Conservation (phyloP, 176 grass and related monocot species). For the Zoysia pacifica region DNA sequence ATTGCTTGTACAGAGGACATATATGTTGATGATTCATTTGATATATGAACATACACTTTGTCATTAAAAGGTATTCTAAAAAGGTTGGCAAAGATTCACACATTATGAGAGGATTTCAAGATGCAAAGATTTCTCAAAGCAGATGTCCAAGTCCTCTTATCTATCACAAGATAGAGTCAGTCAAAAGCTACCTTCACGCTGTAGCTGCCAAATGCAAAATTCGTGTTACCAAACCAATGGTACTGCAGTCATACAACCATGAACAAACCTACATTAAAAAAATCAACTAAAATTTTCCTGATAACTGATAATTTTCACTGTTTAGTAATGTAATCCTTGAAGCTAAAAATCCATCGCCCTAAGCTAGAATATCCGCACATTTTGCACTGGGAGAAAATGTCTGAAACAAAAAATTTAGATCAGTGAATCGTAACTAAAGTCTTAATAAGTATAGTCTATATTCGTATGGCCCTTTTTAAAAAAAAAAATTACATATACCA, state of each 20-base stretch:
- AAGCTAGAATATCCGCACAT: not conserved
- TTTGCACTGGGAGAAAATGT: not conserved
- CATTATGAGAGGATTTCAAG: not conserved
- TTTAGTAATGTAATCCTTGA: not conserved
- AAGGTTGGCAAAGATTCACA: conserved; percentile 15
- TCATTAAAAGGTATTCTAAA: not conserved
- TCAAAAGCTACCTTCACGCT: conserved; percentile 14
- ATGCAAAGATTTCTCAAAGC: conserved; percentile 8
- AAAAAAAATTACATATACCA: not conserved
- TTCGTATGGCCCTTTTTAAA: not conserved
- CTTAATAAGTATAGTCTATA: not conserved
- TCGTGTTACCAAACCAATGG: not conserved
- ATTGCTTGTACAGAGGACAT: not conserved
- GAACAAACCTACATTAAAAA: not conserved
- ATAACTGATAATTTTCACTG: not conserved
- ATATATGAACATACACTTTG: not conserved
- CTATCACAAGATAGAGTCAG: not conserved
- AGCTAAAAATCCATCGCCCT: not conserved
- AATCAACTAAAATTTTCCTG: not conserved
- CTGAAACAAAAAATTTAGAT: not conserved
- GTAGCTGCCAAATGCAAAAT: not conserved
- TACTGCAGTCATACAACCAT: not conserved
- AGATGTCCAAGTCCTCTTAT: not conserved
- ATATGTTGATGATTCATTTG: conserved; percentile 3
- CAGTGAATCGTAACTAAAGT: not conserved